These are phyloP conservation scores for Sugiyamaella chiloensis DNA, from an alignment of 805 yeast species.

Conservation along the genomic window DNA sequence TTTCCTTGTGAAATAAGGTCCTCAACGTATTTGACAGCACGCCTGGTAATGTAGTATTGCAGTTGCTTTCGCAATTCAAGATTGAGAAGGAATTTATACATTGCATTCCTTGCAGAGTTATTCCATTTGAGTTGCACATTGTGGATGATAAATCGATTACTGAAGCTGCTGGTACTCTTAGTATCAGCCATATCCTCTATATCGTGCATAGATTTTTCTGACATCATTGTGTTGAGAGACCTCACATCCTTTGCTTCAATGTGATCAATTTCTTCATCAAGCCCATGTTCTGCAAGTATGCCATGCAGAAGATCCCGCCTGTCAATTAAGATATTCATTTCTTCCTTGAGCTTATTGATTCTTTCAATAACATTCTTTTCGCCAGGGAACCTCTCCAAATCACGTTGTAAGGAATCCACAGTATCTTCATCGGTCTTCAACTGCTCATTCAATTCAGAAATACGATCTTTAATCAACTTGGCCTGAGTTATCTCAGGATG, in stretches of 20 bases:
- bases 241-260: slow-evolving; percentile 2
- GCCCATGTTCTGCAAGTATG: not conserved
- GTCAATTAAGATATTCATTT: slow-evolving; percentile 18
- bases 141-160: slow-evolving; percentile 70
- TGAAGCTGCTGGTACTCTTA: slow-evolving; percentile 36
- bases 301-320: slow-evolving; percentile 3
- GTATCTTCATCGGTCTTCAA: slow-evolving; percentile 32
- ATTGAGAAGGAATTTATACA: slow-evolving; percentile 57
- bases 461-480: slow-evolving; percentile 28
- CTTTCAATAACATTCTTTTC: slow-evolving; percentile 21
- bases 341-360: slow-evolving; percentile 17
- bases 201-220: slow-evolving; percentile 15
- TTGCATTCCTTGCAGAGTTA: slow-evolving; percentile 58
- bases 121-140: slow-evolving; percentile 78
- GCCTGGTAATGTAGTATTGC: slow-evolving; percentile 43
- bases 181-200: slow-evolving; percentile 21
- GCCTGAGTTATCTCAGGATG: slow-evolving; percentile 30
- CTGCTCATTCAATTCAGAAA: slow-evolving; percentile 30
- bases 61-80: slow-evolving; percentile 45
- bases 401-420: slow-evolving; percentile 31
- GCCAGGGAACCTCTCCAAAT: slow-evolving; percentile 22
- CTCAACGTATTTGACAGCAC: slow-evolving; percentile 49
- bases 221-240: slow-evolving; percentile 8
- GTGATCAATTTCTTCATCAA: slow-evolving; percentile 7
- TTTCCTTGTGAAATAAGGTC: slow-evolving; percentile 41